These are phyloP conservation scores for Coix lacrymajobi DNA, from an alignment of 176 grass and related monocot species.

Conservation along the genomic window DNA sequence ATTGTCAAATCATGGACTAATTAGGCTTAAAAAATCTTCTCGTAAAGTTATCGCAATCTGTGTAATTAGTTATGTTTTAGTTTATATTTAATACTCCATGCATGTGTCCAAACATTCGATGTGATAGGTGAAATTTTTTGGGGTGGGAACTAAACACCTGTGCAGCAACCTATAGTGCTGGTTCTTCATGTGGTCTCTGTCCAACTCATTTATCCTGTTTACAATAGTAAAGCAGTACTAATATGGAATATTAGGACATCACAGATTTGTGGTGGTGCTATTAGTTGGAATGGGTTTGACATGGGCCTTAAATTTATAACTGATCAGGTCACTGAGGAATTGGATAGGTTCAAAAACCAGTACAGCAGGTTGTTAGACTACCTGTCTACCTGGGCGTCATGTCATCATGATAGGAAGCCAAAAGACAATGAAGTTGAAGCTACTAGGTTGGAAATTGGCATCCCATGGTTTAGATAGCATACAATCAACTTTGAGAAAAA, in stretches of 20 bases:
- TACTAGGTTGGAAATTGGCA: neutral
- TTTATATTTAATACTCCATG: too few relatives aligned
- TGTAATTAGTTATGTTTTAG: too few relatives aligned
- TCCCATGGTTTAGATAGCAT: neutral
- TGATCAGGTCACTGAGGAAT: neutral
- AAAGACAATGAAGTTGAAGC: neutral
- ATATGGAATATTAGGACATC: neutral
- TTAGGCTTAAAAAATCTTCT: too few relatives aligned
- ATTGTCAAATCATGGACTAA: too few relatives aligned
- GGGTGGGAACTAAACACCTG: too few relatives aligned
- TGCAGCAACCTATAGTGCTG: neutral
- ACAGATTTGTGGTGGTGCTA: neutral
- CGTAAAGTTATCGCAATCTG: too few relatives aligned
- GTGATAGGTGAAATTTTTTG: too few relatives aligned
- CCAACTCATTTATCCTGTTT: neutral
- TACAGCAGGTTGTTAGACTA: neutral
- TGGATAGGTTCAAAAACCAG: neutral
- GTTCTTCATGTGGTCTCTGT: neutral
- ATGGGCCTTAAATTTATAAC: neutral
- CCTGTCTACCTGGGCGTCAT: neutral
- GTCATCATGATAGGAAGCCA: neutral
- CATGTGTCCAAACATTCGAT: too few relatives aligned
- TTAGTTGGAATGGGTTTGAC: neutral
- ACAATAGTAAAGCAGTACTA: neutral
- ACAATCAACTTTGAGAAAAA: neutral